phyloP scores from a whole-genome alignment of 768 basidiomycete species.

The Daedalea quercina region DNA sequence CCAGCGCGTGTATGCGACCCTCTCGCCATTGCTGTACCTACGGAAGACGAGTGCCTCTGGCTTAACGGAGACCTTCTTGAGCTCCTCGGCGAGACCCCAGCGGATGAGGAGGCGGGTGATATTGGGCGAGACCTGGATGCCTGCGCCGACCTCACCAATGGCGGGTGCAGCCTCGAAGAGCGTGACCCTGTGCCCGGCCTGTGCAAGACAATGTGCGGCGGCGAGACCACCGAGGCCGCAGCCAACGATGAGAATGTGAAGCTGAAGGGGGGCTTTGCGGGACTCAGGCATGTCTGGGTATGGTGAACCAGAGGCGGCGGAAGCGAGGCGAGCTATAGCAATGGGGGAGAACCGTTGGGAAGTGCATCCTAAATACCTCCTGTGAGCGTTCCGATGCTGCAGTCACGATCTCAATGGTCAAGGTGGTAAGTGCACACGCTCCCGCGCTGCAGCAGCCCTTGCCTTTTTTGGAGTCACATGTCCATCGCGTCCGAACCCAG shows the following conservation, averaged over 20 bases:
- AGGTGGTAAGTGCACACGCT: neutral
- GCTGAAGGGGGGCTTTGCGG: slow-evolving; percentile 24
- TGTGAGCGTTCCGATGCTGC: neutral
- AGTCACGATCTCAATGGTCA: neutral
- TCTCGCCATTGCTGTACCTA: slow-evolving; percentile 28
- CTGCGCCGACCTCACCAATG: slow-evolving; percentile 35
- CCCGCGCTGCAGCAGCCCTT: neutral
- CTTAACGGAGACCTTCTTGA: slow-evolving; percentile 25
- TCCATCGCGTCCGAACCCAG: neutral
- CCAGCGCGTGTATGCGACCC: slow-evolving; percentile 33
- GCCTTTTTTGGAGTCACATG: neutral
- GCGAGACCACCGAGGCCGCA: slow-evolving; percentile 36
- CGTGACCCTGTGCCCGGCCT: slow-evolving; percentile 33
- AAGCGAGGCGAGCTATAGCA: neutral
- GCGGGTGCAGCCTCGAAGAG: slow-evolving; percentile 30
- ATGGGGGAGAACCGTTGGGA: neutral
- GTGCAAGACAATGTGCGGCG: slow-evolving; percentile 30
- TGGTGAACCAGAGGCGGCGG: neutral
- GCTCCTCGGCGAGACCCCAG: slow-evolving; percentile 30
- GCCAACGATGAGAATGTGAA: slow-evolving; percentile 34
- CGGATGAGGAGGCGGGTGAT: slow-evolving; percentile 28
- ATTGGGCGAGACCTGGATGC: slow-evolving; percentile 37
- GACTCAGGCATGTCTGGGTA: neutral
- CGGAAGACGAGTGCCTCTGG: slow-evolving; percentile 34
- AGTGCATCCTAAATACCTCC: neutral